Base-by-base conservation (phyloP, 2,329 filamentous ascomycete species). In the Grosmannia huntii region DNA sequence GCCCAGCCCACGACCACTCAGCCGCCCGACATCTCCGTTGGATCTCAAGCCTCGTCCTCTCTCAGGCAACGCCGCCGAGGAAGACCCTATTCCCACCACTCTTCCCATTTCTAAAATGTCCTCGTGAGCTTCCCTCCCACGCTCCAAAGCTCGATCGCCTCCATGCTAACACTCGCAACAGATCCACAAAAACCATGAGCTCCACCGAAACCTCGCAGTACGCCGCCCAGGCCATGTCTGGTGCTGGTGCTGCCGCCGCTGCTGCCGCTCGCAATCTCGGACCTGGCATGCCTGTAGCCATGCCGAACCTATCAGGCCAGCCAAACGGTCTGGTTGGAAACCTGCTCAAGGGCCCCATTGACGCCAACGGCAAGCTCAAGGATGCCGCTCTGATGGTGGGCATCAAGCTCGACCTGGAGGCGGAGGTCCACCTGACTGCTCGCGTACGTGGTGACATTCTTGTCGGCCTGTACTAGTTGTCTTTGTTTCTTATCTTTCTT, bases 381-480 rank as follows among this genome's bases (percentile, higher is more conserved):
- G 69, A 77, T 48, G 78, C 81, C 5, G 80, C 79, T 1, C 72
- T 84, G 50, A 73, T 83, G 64, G 73, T 84, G 44, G 81, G 81
- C 58, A 83, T 84, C 71, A 83, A 84, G 73, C 72, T 84, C 41
- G 81, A 84, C 66, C 69, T 84, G 23, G 81, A 84, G 67, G 81
- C 81, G 16, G 81, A 84, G 66, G 78, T 84, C 50, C 80, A 84
- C 66, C 69, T 84, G 62, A 84, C 80, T 21, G 81, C 81, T 54
- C 70, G 81, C 56, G 73, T 84, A 60, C 73, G 79, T 53, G 81
- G 81, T 74, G 81, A 84, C 66, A 82, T 84, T 64, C 75, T 77
- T 23, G 75, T 84, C 62, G 80, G 79, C 52, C 68, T 83, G 64
- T 82, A 82, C 67, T 82, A 59, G 54, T 54, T 58, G 53, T 57